A percentile compares a stretch with the other conserved stretches of the same genome.
Evolutionary conservation across 106 monocot genomes (phyloP).

Genomic region (Dioscorea zingiberensis): DNA sequence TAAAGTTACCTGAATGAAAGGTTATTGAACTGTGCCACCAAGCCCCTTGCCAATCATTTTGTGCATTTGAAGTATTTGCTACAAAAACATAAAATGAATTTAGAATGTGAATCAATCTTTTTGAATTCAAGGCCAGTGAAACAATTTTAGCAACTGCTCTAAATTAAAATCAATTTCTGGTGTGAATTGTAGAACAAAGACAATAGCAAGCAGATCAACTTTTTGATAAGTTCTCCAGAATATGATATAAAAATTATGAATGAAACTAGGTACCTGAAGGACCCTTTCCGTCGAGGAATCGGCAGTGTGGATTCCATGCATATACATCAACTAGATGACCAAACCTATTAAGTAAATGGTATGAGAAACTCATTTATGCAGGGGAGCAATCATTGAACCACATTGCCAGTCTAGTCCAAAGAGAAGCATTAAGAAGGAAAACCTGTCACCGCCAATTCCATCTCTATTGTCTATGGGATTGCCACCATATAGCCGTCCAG

Average conservation of each 20-base stretch:
- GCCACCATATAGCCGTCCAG: conserved; percentile 86
- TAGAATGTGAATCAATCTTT: no score
- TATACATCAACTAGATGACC: conserved; percentile 91
- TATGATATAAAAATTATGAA: no score
- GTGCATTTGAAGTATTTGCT: conserved; percentile 74
- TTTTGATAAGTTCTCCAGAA: no score
- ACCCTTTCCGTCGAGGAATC: conserved; percentile 69
- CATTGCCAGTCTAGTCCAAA: neutral
- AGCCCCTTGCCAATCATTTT: conserved; percentile 96
- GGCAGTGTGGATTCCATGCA: conserved; percentile 96
- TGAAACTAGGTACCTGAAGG: conserved; percentile 48
- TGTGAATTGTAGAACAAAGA: no score
- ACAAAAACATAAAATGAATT: neutral
- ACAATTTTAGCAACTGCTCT: no score
- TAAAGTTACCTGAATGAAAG: conserved; percentile 50
- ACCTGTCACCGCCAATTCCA: conserved; percentile 83
- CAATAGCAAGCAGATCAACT: no score
- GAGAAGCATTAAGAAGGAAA: neutral
- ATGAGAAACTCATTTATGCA: neutral
- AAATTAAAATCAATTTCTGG: no score
- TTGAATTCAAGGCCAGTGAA: no score
- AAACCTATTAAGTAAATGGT: conserved; percentile 42
- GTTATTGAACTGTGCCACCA: conserved; percentile 86
- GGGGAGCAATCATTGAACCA: neutral
- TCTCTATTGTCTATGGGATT: conserved; percentile 63